Conservation (phyloP, 2,329 filamentous ascomycete genomes). For the Emergomyces africanus region DNA sequence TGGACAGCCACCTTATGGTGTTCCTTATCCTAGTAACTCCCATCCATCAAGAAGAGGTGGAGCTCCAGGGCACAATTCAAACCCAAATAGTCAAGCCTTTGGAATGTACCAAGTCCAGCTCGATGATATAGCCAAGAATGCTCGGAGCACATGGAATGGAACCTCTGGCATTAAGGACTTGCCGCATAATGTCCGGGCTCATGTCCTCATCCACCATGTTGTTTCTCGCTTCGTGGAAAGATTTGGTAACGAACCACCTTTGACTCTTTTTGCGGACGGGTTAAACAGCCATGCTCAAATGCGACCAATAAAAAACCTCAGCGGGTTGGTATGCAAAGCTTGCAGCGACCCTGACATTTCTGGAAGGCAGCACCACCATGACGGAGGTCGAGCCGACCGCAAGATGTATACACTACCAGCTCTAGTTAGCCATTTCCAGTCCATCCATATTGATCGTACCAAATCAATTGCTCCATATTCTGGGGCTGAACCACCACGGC, state of each 20-base stretch:
- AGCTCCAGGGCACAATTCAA: slow-evolving; percentile 6
- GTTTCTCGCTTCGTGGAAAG: slow-evolving; percentile 44
- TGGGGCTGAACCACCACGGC: slow-evolving; percentile 15
- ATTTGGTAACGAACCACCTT: slow-evolving; percentile 44
- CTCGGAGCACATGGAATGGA: slow-evolving; percentile 50
- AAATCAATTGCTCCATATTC: slow-evolving; percentile 12
- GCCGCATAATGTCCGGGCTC: slow-evolving; percentile 49
- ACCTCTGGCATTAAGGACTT: slow-evolving; percentile 49
- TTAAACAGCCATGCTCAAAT: slow-evolving; percentile 45
- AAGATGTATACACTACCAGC: slow-evolving; percentile 20
- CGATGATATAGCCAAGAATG: slow-evolving; percentile 41
- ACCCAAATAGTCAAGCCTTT: slow-evolving; percentile 22
- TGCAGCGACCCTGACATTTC: slow-evolving; percentile 24
- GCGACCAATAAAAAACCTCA: slow-evolving; percentile 43
- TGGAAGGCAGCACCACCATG: slow-evolving; percentile 9
- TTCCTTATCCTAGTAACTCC: slow-evolving; percentile 5
- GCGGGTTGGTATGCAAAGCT: slow-evolving; percentile 42
- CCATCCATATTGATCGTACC: slow-evolving; percentile 21
- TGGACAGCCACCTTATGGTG: slow-evolving; percentile 10
- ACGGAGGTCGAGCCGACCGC: slow-evolving; percentile 8
- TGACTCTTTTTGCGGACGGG: slow-evolving; percentile 48
- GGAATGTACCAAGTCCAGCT: slow-evolving; percentile 37
- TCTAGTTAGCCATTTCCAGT: slow-evolving; percentile 27
- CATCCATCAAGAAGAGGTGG: slow-evolving; percentile 5
- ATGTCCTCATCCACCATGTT: slow-evolving; percentile 51